phyloP scores from a whole-genome alignment of 345 rosid genomes.

The Sapria himalayana region DNA sequence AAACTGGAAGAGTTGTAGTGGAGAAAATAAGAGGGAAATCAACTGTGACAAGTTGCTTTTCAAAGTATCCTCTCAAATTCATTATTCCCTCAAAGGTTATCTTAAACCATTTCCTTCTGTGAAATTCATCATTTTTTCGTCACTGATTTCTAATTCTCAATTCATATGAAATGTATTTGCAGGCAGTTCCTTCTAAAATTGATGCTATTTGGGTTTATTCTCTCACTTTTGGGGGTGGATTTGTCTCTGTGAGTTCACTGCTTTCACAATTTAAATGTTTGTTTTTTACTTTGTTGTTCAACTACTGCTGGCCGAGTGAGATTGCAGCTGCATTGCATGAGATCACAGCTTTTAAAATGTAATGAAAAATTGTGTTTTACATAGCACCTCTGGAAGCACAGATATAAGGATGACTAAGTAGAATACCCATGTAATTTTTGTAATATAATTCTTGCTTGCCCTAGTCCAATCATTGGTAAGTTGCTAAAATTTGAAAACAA shows the following conservation, averaged over 20 bases:
- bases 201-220: conserved; percentile 83
- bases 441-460: too few species aligned
- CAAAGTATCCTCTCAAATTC: conserved; percentile 85
- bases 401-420: too few species aligned
- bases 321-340: too few species aligned
- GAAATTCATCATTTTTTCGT: neutral
- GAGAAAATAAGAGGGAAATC: conserved; percentile 57
- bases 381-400: too few species aligned
- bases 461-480: too few species aligned
- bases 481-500: too few species aligned
- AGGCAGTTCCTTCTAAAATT: conserved; percentile 53
- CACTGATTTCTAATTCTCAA: too few species aligned
- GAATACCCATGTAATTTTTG: too few species aligned
- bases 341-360: too few species aligned
- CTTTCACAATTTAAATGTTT: conserved; percentile 1
- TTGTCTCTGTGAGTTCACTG: conserved; percentile 49
- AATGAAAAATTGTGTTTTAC: too few species aligned
- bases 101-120: neutral
- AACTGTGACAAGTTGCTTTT: conserved; percentile 48
- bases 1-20: conserved; percentile 40
- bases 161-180: conserved; percentile 11
- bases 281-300: neutral
- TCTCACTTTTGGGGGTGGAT: conserved; percentile 85
- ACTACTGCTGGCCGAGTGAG: too few species aligned
- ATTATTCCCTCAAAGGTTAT: conserved; percentile 54